phyloP scores from a whole-genome alignment of 352 stramenopile species.

The Globisporangium acanthophoron region DNA sequence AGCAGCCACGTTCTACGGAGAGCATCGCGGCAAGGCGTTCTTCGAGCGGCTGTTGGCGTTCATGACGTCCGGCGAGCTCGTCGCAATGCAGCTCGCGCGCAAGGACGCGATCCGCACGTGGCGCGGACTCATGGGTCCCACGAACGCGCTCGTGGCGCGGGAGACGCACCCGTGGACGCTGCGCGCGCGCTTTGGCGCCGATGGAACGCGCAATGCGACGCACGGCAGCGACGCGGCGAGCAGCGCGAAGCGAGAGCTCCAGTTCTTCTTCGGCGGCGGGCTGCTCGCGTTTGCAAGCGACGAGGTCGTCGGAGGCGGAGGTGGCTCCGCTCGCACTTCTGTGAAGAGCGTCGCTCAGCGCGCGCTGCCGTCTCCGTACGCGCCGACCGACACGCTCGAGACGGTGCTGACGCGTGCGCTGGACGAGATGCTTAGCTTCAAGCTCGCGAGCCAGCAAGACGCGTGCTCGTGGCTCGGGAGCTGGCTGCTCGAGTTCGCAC shows the following conservation, averaged over 20 bases:
- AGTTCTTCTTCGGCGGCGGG: constrained; percentile 66
- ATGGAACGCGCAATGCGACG: constrained; percentile 74
- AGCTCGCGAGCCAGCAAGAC: constrained; percentile 19
- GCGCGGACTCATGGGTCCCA: constrained; percentile 72
- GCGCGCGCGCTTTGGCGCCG: constrained; percentile 70
- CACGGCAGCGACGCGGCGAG: constrained; percentile 65
- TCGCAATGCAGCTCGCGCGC: constrained; percentile 41
- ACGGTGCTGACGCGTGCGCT: constrained; percentile 34
- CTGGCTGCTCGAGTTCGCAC: constrained; percentile 30
- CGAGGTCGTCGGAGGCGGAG: not conserved
- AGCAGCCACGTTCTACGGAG: constrained; percentile 51
- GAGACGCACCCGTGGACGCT: constrained; percentile 48
- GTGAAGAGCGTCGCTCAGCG: constrained; percentile 1
- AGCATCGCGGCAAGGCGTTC: constrained; percentile 58
- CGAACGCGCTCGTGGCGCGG: constrained; percentile 50
- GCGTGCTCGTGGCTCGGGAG: constrained; percentile 48
- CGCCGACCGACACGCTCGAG: constrained; percentile 15
- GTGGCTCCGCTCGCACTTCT: no score
- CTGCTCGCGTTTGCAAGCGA: not conserved
- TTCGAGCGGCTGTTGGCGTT: constrained; percentile 49
- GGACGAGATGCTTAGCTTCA: constrained; percentile 25
- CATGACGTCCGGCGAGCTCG: constrained; percentile 67
- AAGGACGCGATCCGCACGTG: constrained; percentile 55
- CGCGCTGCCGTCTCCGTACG: constrained; percentile 10
- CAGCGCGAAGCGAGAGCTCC: constrained; percentile 60